Evolutionary conservation across 2,329 filamentous ascomycete species (phyloP), one percentile per base, ranked within the genome.

Genomic region (Neophaeococcomyces mojaviensis): DNA sequence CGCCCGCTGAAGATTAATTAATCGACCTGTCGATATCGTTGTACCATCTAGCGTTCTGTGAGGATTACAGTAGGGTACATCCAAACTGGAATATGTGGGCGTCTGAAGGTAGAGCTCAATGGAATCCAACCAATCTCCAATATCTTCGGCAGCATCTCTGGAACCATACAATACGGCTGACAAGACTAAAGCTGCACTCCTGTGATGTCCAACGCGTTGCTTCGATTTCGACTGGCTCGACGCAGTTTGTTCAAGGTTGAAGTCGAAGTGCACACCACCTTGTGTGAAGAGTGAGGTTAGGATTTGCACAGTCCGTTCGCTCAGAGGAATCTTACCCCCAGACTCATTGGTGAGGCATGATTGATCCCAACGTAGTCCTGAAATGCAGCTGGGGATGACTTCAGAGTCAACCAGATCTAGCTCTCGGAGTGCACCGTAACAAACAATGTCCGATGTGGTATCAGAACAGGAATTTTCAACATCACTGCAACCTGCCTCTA

Each of bases 11-110:
- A 22, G 18, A 20, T 12, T 39, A 4, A 22, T 33, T n/a, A 39
- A n/a, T 35, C 13, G 32, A 20, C 10, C 30, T 19, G 19, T 16
- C 18, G 15, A 19, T 6, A 10, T 33, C 16, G 6, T 28, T 15
- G 12, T 26, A 3, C 12, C 8, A 43, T 22, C 9, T 48, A 36
- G 13, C n/a, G 22, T 13, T 28, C 10, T 28, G 24, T 62, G 60
- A 1, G 60, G 60, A 47, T 62, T 61, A 8, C 39, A 22, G 42
- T 59, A 59, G 9, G 19, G 48, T 3, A 57, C 53, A 37, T 61
- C 54, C 9, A 49, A 44, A 44, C 55, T 47, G 39, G 55, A 59
- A 4, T 39, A 37, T 9, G 22, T 32, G 6, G 58, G 59, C 35
- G 52, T 38, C 40, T 62, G 59, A 9, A 62, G 53, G 42, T 47